A percentile compares a stretch with the other conserved stretches of the same genome.
Conservation (phyloP, 768 basidiomycete species). For the Tulasnella sp. region DNA sequence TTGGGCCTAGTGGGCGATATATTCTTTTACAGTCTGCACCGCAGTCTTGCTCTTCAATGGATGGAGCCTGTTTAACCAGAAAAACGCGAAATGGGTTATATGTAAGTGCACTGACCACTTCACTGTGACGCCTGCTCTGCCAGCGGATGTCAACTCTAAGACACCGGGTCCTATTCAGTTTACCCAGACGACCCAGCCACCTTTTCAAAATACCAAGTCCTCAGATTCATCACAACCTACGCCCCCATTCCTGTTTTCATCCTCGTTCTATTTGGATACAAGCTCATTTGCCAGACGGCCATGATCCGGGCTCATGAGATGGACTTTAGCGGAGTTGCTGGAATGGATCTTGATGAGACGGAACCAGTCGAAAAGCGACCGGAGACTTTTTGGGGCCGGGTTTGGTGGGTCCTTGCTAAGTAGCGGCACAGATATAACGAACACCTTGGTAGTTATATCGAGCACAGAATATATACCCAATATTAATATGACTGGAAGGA, state of each 20-base stretch:
- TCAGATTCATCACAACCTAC: slow-evolving; percentile 15
- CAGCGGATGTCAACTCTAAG: no score
- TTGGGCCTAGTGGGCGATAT: slow-evolving; percentile 18
- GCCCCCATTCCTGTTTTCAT: slow-evolving; percentile 21
- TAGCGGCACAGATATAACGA: no score
- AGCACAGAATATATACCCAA: no score
- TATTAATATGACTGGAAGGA: no score
- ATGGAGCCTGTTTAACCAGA: slow-evolving; percentile 18
- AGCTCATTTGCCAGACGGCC: slow-evolving; percentile 19
- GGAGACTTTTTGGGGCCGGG: neutral
- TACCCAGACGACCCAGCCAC: neutral
- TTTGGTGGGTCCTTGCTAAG: neutral
- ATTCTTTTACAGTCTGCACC: slow-evolving; percentile 20
- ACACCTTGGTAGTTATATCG: no score
- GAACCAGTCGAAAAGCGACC: neutral
- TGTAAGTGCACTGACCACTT: neutral
- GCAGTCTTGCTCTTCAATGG: slow-evolving; percentile 22
- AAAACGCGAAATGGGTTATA: neutral
- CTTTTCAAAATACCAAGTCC: neutral
- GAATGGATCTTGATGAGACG: neutral
- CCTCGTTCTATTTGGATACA: slow-evolving; percentile 23
- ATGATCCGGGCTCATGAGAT: slow-evolving; percentile 12
- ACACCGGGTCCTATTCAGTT: neutral
- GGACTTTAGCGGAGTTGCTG: neutral
- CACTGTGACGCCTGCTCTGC: no score